Evolutionary conservation across 345 rosid species (phyloP), one percentile per base, ranked within the genome.

Genomic region (Acer negundo): DNA sequence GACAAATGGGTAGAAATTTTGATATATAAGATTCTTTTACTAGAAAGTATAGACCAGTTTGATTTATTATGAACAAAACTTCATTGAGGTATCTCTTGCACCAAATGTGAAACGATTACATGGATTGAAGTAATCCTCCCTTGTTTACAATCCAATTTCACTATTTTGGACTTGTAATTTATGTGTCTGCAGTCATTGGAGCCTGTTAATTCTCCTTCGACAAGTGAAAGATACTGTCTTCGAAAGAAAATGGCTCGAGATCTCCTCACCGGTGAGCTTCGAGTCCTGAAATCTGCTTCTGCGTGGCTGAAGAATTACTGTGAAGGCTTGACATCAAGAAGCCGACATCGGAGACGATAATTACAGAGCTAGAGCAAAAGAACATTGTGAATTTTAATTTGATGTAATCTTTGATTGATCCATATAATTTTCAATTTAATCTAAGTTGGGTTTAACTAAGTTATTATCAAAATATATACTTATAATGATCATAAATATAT

Each of bases 241-340:
- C 69, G 91, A 77, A 88, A 79, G 86, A 84, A 80, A 78, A 90
- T 90, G 97, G 95, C 95, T 46, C 70, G 79, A 61, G 84, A 90
- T 72, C 95, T 95, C 47, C 92, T 92, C 53, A 64, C 26, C 0
- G 98, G 98, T 3, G 95, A 95, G 86, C 91, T 89, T 80, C 92
- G 89, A 23, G 75, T 90, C 75, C 90, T 95, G 62, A 75, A 79
- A 80, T 88, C 97, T 79, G 97, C 91, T 53, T 82, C 89, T 62
- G 75, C 86, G 9, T 94, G 98, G 98, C 86, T 90, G 63, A 79
- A 76, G 72, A 89, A 87, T 78, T 90, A 93, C 81, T 84, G 92
- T 42, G 72, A 85, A 40, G 70, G 26, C 72, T 83, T 84, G 81
- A n/a, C 58, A 44, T 1, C 26, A 28, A 75, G 75, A 40, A 38